phyloP scores from a whole-genome alignment of 352 stramenopile genomes.

The Thalassiosira ordinaria region DNA sequence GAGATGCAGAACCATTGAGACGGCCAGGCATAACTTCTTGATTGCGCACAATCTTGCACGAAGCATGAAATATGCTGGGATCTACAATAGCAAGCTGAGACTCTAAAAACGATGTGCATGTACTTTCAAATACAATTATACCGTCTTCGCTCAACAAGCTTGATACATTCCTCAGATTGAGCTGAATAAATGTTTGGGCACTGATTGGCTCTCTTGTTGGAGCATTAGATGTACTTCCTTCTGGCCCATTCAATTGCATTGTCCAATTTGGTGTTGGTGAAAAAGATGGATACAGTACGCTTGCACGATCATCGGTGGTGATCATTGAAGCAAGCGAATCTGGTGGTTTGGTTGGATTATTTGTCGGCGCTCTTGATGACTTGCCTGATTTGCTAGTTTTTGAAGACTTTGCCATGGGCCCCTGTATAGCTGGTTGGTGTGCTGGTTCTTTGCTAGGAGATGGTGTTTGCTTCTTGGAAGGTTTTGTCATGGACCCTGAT shows the following conservation, averaged over 20 bases:
- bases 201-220: too few species aligned
- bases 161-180: neutral
- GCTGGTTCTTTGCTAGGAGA: slow-evolving; percentile 3
- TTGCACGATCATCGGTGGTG: too few species aligned
- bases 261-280: too few species aligned
- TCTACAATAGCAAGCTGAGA: neutral
- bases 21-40: neutral
- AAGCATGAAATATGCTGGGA: neutral
- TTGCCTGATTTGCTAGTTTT: neutral
- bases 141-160: neutral
- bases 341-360: too few species aligned
- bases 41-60: neutral
- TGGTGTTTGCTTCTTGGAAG: slow-evolving; percentile 1
- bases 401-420: neutral
- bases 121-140: neutral
- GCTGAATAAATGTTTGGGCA: neutral
- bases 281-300: too few species aligned
- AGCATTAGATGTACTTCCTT: too few species aligned
- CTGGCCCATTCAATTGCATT: too few species aligned
- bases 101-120: neutral
- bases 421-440: neutral
- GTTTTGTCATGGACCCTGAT: neutral
- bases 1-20: neutral
- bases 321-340: neutral
- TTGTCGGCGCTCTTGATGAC: neutral